Evolutionary conservation across 257 asterid species (phyloP).

Genomic region (Solanum pennellii): DNA sequence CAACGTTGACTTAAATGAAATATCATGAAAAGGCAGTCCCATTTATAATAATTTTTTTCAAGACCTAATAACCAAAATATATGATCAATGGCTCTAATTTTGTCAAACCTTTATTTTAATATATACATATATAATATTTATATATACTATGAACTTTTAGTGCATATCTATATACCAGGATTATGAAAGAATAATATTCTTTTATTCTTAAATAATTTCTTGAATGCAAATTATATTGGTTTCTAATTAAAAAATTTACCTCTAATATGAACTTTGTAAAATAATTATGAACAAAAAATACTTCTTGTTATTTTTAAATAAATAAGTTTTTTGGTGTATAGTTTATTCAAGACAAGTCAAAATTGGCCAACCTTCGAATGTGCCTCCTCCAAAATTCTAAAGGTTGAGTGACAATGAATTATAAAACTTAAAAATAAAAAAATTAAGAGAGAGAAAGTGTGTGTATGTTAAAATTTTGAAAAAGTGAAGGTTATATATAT

Average conservation of each 20-base stretch:
- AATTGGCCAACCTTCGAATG: slow-evolving; percentile 31
- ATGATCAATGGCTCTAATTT: neutral
- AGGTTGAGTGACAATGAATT: neutral
- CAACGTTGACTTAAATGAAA: neutral
- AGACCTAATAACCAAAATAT: slow-evolving; percentile 2
- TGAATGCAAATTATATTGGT: neutral
- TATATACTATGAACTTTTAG: slow-evolving; percentile 2
- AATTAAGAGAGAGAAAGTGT: neutral
- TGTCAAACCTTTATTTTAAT: slow-evolving; percentile 23
- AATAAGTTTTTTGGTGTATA: slow-evolving; percentile 9
- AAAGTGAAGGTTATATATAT: neutral
- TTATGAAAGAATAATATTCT: neutral
- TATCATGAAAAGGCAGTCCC: slow-evolving; percentile 10
- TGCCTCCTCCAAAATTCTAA: slow-evolving; percentile 17
- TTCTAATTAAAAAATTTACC: neutral
- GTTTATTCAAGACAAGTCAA: slow-evolving; percentile 27
- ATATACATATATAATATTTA: neutral
- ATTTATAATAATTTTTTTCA: slow-evolving; percentile 3
- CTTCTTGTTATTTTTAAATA: too few relatives aligned
- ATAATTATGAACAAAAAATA: too few relatives aligned
- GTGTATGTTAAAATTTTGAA: neutral
- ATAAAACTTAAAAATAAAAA: neutral
- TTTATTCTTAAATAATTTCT: neutral
- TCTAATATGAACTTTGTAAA: accelerated
- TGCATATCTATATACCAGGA: neutral